phyloP scores from a whole-genome alignment of 805 yeast genomes.

The Starmerella floris region DNA sequence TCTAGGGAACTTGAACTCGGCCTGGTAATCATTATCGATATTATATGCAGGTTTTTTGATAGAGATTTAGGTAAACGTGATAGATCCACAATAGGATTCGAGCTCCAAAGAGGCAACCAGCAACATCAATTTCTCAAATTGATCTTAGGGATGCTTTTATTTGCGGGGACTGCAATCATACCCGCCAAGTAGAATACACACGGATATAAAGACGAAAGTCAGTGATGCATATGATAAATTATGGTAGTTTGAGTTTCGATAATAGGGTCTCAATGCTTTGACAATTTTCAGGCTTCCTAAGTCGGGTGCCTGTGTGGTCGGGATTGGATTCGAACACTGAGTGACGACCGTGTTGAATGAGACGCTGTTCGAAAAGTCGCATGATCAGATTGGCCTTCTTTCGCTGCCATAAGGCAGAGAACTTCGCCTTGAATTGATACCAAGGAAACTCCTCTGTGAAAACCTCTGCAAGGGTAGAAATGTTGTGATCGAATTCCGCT shows the following conservation, averaged over 20 bases:
- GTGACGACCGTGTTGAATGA: slow-evolving; percentile 2
- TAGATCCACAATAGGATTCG: too few species aligned
- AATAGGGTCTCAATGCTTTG: background rate
- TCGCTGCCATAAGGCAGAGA: slow-evolving; percentile 3
- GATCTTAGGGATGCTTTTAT: too few species aligned
- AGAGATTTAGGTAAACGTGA: too few species aligned
- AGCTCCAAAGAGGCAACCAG: too few species aligned
- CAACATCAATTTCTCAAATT: too few species aligned
- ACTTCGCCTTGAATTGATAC: slow-evolving; percentile 11
- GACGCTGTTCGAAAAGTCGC: slow-evolving; percentile 6
- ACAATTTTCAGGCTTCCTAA: background rate
- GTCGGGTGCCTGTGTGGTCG: background rate
- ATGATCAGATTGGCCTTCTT: slow-evolving; percentile 10
- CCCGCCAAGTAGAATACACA: too few species aligned
- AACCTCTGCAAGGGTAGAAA: background rate
- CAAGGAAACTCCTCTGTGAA: slow-evolving; percentile 17
- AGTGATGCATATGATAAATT: background rate
- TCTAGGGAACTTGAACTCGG: too few species aligned
- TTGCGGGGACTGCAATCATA: too few species aligned
- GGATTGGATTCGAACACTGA: slow-evolving; percentile 1
- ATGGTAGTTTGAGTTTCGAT: background rate
- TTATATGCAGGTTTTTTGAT: too few species aligned
- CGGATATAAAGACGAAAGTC: too few species aligned
- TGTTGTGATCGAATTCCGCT: slow-evolving; percentile 2
- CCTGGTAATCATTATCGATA: too few species aligned